Base-by-base conservation (phyloP, 2,329 filamentous ascomycete genomes). In the Fusarium tricinctum region DNA sequence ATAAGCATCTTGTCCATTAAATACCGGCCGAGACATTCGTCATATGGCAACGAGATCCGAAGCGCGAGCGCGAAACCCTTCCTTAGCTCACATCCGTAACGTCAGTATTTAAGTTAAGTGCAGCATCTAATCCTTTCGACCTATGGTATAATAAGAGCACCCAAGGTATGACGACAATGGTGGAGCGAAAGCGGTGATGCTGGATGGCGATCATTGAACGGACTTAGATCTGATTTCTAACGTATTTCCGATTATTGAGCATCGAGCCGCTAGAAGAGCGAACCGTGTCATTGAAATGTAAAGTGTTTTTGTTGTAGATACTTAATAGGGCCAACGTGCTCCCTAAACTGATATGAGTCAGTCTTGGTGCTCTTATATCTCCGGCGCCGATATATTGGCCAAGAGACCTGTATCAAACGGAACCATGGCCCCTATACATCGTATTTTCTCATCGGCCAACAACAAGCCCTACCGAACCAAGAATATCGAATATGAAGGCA, bases 391-490 rank as follows among this genome's bases (percentile, higher is more conserved):
- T 13, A 30, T 30, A 30, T 30, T 30, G 28, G 28, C 28, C 28
- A 46, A 20, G 44, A 54, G 9, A 38, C 7, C 20, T 22, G 15
- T 20, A 12, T 19, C 9, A 45, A 44, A 17, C 17, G n/a, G 15
- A 64, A 30, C 28, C 43, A 64, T 64, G 61, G 61, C 52, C 5
- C 52, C 45, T 13, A 64, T 64, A 64, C 61, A 64, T 64, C 40
- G 59, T 22, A 51, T 64, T 22, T 64, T 64, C 33, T 64, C 61
- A 17, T 46, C 35, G n/a, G 61, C 52, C 6, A 64, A 58, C 47
- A 64, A 64, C 14, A 64, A 64, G 8, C 61, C 61, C 20, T 64
- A 64, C 39, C 46, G 61, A 52, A 64, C 61, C 26, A 51, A 63
- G 14, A 22, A 59, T 13, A 52, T 64, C 6, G 35, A 64, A 32